A percentile compares a stretch with the other conserved stretches of the same genome.
phyloP scores from a whole-genome alignment of 2,329 filamentous ascomycete species.

The Penicillium sp. region DNA sequence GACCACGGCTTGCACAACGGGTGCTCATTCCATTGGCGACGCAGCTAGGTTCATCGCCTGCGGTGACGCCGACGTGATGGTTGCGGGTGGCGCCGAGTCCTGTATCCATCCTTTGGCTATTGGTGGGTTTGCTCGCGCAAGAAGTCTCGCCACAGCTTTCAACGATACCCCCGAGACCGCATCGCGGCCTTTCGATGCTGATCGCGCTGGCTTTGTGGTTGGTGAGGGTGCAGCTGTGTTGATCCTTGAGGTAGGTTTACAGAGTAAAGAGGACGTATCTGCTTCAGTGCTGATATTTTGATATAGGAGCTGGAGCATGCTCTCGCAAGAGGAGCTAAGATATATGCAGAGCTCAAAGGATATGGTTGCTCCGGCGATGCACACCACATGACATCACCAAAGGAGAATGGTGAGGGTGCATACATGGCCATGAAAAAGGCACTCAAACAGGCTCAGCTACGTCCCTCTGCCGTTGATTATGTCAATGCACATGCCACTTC shows the following conservation, averaged over 20 bases:
- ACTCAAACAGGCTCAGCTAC: slow-evolving; percentile 69
- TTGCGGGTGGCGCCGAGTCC: slow-evolving; percentile 92
- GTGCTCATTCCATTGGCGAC: slow-evolving; percentile 91
- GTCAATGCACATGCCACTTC: slow-evolving; percentile 95
- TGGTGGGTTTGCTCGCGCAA: slow-evolving; percentile 84
- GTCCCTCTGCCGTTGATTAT: slow-evolving; percentile 76
- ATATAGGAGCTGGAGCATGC: slow-evolving; percentile 79
- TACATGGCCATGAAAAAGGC: slow-evolving; percentile 83
- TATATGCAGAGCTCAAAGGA: slow-evolving; percentile 86
- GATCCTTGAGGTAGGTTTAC: slow-evolving; percentile 67
- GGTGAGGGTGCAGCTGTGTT: slow-evolving; percentile 88
- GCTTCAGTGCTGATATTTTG: neutral
- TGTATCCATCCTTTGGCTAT: slow-evolving; percentile 94
- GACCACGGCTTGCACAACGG: slow-evolving; percentile 94
- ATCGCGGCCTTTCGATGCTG: slow-evolving; percentile 83
- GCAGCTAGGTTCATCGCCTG: slow-evolving; percentile 89
- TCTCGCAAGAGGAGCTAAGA: slow-evolving; percentile 71
- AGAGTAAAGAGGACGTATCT: neutral
- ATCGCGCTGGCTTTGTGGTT: slow-evolving; percentile 84
- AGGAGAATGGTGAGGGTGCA: slow-evolving; percentile 79
- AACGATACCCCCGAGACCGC: slow-evolving; percentile 71
- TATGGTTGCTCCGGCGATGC: slow-evolving; percentile 92
- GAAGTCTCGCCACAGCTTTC: slow-evolving; percentile 79
- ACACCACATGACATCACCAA: slow-evolving; percentile 89
- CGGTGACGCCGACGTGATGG: slow-evolving; percentile 91